Percentiles rank a stretch among this genome's conserved stretches.
Conservation (phyloP, 2,329 filamentous ascomycete genomes). For the Phyllosticta ampelicida region DNA sequence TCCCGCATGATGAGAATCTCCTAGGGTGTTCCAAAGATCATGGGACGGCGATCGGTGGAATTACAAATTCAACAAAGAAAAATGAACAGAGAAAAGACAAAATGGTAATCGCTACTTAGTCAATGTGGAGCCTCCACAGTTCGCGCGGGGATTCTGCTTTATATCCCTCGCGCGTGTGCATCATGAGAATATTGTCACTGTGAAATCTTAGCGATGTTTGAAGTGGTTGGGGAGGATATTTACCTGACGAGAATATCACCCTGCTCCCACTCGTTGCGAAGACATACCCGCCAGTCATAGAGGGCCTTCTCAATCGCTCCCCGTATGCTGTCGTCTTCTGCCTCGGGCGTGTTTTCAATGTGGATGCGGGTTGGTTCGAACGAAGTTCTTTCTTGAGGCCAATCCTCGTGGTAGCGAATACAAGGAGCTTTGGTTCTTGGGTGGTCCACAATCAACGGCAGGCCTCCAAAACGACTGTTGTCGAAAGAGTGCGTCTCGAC, state of each 20-base stretch:
- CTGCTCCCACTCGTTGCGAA: constrained; percentile 44
- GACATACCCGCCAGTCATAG: constrained; percentile 41
- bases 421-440: constrained; percentile 38
- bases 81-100: not conserved
- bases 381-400: constrained; percentile 41
- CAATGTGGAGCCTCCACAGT: constrained; percentile 11
- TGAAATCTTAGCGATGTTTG: too few relatives aligned
- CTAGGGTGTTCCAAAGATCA: too few relatives aligned
- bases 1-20: too few relatives aligned
- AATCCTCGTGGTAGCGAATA: constrained; percentile 46
- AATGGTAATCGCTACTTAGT: constrained; percentile 1
- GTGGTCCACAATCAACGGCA: constrained; percentile 38
- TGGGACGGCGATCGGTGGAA: too few relatives aligned
- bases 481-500: constrained; percentile 41
- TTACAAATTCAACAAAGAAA: too few relatives aligned
- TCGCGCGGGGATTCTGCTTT: not conserved
- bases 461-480: constrained; percentile 30
- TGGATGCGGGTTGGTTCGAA: constrained; percentile 33
- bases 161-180: constrained; percentile 32
- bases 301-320: constrained; percentile 31
- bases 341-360: not conserved
- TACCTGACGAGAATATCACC: constrained; percentile 44
- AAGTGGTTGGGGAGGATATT: too few relatives aligned
- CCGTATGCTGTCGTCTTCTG: constrained; percentile 1
- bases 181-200: constrained; percentile 41